Base-by-base conservation (phyloP, 1,284 basidiomycete genomes). In the Trichosporon coremiiforme region DNA sequence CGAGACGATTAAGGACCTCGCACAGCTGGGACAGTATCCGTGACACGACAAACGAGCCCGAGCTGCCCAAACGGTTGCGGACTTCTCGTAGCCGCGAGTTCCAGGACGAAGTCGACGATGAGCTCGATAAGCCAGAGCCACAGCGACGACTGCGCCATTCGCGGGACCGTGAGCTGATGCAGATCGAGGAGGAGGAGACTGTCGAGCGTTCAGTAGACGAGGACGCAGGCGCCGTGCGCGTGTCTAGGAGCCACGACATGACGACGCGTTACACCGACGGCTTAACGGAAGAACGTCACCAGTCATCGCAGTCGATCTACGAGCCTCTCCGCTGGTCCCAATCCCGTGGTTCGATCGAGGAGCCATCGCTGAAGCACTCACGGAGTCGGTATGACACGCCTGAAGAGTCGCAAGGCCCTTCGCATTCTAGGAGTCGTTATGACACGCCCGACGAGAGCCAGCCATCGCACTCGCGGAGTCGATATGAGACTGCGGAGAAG, bases 161-260 rank as follows among this genome's bases (percentile, higher is more conserved):
- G 4, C 25, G 31, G 36, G 6, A 29, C 35, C 20, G 66, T 68
- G 55, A 60, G 31, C 29, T 60, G 1, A 31, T 60, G 4, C 57
- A 60, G 57, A 60, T 35, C 15, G 71, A 72, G 2, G 55, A 67
- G 31, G 31, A 70, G 53, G 57, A 76, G 50, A 63, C 53, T 57
- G 25, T 70, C 75, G 17, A 60, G 75, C 75, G 1, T 65, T 78
- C 12, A 71, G 75, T 2, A 66, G 76, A 17, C 69, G 78, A 47
- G 72, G 41, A 45, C 15, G 17, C 17, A 73, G 22, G 69, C 73
- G 4, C 63, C 79, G 29, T 78, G 12, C 64, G 65, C 10, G 67
- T 36, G 6, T 55, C 45, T 22, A 55, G 55, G 25, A 25, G 31
- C 35, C 60, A 12, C 13, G 41, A 57, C 9, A 31, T 31, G 47